Conservation (phyloP, 768 basidiomycete species). For the Scleroderma bovista region DNA sequence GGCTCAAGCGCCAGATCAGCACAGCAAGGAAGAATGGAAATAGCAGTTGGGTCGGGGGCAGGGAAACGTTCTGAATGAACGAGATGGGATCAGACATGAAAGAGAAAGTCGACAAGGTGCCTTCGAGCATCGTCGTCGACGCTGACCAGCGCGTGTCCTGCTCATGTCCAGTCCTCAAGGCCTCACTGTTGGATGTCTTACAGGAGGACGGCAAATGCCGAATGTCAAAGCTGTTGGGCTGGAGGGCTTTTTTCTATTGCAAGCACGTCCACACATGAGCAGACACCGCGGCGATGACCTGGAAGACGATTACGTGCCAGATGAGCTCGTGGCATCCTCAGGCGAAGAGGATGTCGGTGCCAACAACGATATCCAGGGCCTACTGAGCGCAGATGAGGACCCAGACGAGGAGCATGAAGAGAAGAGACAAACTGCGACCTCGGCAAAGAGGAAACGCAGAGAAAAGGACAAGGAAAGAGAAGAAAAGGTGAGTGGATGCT, state of each 20-base stretch:
- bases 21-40: slow-evolving; percentile 4
- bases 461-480: slow-evolving; percentile 72
- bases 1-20: slow-evolving; percentile 4
- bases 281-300: slow-evolving; percentile 66
- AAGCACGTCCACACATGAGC: slow-evolving; percentile 15
- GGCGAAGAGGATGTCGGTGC: slow-evolving; percentile 45
- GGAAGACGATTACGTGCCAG: slow-evolving; percentile 74
- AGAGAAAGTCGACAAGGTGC: slow-evolving; percentile 5
- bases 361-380: slow-evolving; percentile 32
- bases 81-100: slow-evolving; percentile 8
- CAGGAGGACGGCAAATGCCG: neutral
- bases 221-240: slow-evolving; percentile 1
- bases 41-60: neutral
- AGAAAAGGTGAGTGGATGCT: slow-evolving; percentile 48
- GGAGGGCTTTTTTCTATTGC: no score
- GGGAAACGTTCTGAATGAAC: slow-evolving; percentile 8
- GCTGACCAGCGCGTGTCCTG: slow-evolving; percentile 15
- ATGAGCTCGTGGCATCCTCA: slow-evolving; percentile 61
- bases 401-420: slow-evolving; percentile 30
- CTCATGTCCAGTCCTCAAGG: slow-evolving; percentile 22
- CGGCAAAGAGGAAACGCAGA: slow-evolving; percentile 64
- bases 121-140: slow-evolving; percentile 6
- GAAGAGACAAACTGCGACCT: slow-evolving; percentile 14
- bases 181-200: neutral
- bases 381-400: slow-evolving; percentile 44